Base-by-base conservation (phyloP, 2,329 filamentous ascomycete species). In the Elsinoe perseae region DNA sequence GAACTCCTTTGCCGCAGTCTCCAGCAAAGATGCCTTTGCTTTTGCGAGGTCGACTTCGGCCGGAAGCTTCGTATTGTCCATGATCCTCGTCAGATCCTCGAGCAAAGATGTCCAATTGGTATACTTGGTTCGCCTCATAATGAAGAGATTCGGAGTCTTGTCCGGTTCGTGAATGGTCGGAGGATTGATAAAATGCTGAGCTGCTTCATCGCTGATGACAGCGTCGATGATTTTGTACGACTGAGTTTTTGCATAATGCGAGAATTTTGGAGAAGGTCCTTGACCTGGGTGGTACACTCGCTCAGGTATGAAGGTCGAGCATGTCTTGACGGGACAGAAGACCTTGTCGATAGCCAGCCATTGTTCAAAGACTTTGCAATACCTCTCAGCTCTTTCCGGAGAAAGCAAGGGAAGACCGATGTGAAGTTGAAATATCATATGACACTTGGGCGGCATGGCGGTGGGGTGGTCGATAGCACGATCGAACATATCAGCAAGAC, bases 281-380 rank as follows among this genome's bases (percentile, higher is more conserved):
- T 52, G 48, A 16, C 30, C 28, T 12, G 20, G 25, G 25, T 36
- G 32, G 27, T 52, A 52, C 1, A 68, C 58, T 27, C 70, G 66
- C 28, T 65, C 63, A 21, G 72, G 64, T 23, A 80, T 75, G 61
- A 79, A 80, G 1, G 70, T 64, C 0, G 77, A 79, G 61, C 77
- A 80, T 7, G 64, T 70, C 8, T 71, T 69, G 7, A 73, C 61
- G 3, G 77, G 76, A 57, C 77, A 80, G 61, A 79, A 80, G 5
- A 75, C 62, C 6, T 74, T 75, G 23, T 74, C 66, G 2, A 65
- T 60, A 2, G 75, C 75, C 32, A 65, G 65, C 69, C 73, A 76
- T 62, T 79, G 76, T 44, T 79, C 76, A 54, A 74, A 73, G 58
- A 73, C 77, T 8, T 61, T 60, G 46, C 71, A 69, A 62, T 72